Evolutionary conservation across 352 stramenopile genomes (phyloP), one percentile per base, ranked within the genome.

Genomic region (Globisporangium viniferum): DNA sequence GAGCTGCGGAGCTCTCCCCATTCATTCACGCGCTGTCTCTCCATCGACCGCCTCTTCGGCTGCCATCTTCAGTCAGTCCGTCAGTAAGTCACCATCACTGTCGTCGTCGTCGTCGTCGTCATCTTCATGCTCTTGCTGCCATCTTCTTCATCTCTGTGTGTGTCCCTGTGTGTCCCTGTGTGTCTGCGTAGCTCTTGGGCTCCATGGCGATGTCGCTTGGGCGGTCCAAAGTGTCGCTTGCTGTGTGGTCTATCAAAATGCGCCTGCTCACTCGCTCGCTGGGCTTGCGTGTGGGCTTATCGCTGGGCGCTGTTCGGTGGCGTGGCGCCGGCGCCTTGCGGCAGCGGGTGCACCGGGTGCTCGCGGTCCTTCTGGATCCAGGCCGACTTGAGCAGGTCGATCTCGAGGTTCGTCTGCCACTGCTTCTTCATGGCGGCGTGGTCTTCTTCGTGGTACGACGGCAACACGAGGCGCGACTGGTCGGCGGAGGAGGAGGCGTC

Each of bases 321-420:
- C 51, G 51, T 39, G 18, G 51, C 36, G 48, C 27, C 49, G 1
- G 54, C 35, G 49, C n/a, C 14, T 31, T 68, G 62, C 53, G 54
- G 62, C 3, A 68, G n/a, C 54, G 62, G 62, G 62, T 60, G 51
- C 51, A 68, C 62, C 20, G 31, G 33, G 57, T 62, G 69, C 41
- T 86, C 79, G 54, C 79, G 79, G 73, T 86, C 79, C 69, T 86
- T 86, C 56, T 80, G 79, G 66, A 86, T 86, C 79, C 76, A 84
- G 1, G 79, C 79, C 15, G 76, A 84, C 76, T 86, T 86, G 69
- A 86, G 76, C 44, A 86, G 64, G 64, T 86, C 79, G 68, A 86
- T 86, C 73, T 86, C 79, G 58, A 86, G 79, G 76, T 86, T 86
- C 29, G 74, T 86, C 76, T 86, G 79, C 54, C 79, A 80, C 74